Conservation (phyloP, 768 basidiomycete genomes). For the Psilocybe sp. region DNA sequence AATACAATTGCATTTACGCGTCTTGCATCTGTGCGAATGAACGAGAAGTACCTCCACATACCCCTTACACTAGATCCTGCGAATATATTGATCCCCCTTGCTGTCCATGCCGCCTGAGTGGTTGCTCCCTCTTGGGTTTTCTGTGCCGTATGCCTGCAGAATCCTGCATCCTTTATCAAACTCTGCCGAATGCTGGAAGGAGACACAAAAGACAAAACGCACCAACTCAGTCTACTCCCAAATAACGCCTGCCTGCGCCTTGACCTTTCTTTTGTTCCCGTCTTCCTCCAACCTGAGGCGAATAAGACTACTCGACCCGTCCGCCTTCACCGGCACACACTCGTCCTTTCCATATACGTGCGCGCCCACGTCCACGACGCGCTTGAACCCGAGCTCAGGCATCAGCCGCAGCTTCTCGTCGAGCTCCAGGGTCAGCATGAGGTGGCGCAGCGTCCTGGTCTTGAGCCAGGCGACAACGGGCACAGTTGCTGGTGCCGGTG, state of each 20-base stretch:
- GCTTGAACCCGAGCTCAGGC: constrained; percentile 43
- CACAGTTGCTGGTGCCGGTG: constrained; percentile 11
- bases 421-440: constrained; percentile 50
- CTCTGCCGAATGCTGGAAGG: no score
- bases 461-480: constrained; percentile 56
- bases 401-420: constrained; percentile 42
- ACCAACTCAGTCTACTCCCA: constrained; percentile 62
- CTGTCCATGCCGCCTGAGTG: no score
- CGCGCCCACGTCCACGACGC: constrained; percentile 62
- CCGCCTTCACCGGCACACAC: constrained; percentile 59
- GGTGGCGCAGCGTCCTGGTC: constrained; percentile 43
- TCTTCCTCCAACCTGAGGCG: constrained; percentile 47
- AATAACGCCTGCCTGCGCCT: constrained; percentile 24
- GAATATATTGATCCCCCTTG: no score
- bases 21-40: constrained; percentile 47
- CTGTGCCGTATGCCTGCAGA: no score
- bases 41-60: no score
- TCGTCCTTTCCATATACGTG: constrained; percentile 48
- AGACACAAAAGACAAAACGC: constrained; percentile 23
- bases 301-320: constrained; percentile 39
- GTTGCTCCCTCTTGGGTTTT: no score
- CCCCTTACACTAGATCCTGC: no score
- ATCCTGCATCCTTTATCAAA: no score
- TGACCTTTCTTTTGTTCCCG: no score
- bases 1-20: no score